Evolutionary conservation across 129 eudicot genomes (phyloP).

Genomic region (Flaveria robusta): DNA sequence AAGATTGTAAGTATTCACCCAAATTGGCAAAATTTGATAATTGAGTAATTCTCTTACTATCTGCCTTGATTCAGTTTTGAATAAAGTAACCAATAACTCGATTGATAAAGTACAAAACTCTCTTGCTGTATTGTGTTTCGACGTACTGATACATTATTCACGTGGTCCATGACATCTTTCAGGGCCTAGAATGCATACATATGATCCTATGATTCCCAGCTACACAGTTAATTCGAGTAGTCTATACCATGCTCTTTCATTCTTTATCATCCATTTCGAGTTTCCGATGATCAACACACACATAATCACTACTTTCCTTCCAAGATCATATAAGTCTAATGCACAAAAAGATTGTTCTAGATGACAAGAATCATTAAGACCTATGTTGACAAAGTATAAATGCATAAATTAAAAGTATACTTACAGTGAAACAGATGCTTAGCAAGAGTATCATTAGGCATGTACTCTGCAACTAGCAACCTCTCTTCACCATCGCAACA

Average conservation of each 20-base stretch:
- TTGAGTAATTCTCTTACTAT: background rate
- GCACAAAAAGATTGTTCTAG: background rate
- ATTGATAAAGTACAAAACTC: background rate
- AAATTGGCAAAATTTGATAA: background rate
- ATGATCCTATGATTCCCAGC: too few relatives aligned
- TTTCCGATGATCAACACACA: background rate
- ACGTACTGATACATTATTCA: too few relatives aligned
- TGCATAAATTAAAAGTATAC: conserved; percentile 11
- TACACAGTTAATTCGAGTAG: too few relatives aligned
- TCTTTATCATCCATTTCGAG: conserved; percentile 9
- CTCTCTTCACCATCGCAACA: conserved; percentile 96
- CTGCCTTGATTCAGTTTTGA: background rate
- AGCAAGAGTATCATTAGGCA: conserved; percentile 93
- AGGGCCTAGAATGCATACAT: too few relatives aligned
- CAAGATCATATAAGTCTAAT: background rate
- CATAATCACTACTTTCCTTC: background rate
- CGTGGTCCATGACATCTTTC: too few relatives aligned
- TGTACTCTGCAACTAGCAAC: conserved; percentile 85
- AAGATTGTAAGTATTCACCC: background rate
- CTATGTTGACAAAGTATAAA: background rate
- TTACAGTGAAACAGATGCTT: conserved; percentile 89
- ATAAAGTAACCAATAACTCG: background rate
- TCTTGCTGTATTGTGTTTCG: background rate
- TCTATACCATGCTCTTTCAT: too few relatives aligned
- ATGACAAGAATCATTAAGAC: conserved; percentile 4